A percentile compares a stretch with the other conserved stretches of the same genome.
Conservation (phyloP, 768 basidiomycete genomes). For the Termitomyces sp. region DNA sequence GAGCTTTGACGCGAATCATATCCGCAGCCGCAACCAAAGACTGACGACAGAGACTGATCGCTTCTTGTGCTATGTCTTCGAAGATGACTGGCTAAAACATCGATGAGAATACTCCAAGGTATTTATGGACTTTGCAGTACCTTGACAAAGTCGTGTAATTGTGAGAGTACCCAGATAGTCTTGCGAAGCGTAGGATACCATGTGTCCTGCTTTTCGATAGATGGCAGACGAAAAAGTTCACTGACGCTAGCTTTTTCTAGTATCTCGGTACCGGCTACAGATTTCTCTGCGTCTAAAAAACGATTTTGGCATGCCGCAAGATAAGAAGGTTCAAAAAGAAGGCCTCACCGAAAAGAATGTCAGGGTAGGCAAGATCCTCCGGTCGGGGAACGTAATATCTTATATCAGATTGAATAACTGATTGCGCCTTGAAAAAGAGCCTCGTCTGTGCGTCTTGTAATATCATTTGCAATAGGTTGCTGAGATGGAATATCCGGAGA, state of each 20-base stretch:
- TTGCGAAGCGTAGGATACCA: conserved; percentile 92
- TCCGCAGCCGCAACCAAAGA: conserved; percentile 74
- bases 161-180: conserved; percentile 88
- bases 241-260: conserved; percentile 68
- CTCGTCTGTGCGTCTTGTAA: conserved; percentile 95
- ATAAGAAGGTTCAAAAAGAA: background rate
- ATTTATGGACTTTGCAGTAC: conserved; percentile 33
- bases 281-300: conserved; percentile 39
- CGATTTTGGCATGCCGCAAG: background rate
- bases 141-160: conserved; percentile 89
- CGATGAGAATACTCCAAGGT: background rate
- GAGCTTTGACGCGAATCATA: conserved; percentile 47
- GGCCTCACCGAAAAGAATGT: conserved; percentile 64
- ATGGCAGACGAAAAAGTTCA: conserved; percentile 65
- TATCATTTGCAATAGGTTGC: conserved; percentile 80
- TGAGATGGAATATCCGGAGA: conserved; percentile 67
- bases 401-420: conserved; percentile 86
- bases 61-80: conserved; percentile 94
- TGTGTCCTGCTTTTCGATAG: conserved; percentile 69
- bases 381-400: conserved; percentile 71
- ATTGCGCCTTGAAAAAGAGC: conserved; percentile 93
- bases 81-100: conserved; percentile 80
- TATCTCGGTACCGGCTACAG: conserved; percentile 36
- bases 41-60: conserved; percentile 73
- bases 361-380: conserved; percentile 85